phyloP scores from a whole-genome alignment of 2,329 filamentous ascomycete species.

The Colletotrichum lupini region DNA sequence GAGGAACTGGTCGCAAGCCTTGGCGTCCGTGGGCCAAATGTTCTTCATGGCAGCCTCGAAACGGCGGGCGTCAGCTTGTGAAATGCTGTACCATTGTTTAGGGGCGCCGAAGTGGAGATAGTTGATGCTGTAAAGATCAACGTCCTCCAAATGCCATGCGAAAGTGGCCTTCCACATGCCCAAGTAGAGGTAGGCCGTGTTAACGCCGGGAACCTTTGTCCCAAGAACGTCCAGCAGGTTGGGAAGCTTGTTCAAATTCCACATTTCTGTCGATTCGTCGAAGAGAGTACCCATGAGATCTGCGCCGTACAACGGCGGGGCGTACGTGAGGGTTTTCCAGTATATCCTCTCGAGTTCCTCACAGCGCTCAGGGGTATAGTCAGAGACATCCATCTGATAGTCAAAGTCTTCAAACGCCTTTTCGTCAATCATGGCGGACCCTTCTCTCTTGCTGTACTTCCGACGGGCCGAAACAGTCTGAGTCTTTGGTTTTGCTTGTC shows the following conservation, averaged over 20 bases:
- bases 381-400: conserved; percentile 87
- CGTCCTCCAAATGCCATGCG: conserved; percentile 98
- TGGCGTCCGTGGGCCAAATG: conserved; percentile 94
- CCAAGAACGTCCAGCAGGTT: conserved; percentile 95
- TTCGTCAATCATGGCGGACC: conserved; percentile 85
- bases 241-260: conserved; percentile 95
- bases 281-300: conserved; percentile 97
- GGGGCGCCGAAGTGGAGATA: conserved; percentile 98
- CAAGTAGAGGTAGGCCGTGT: conserved; percentile 96
- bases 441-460: conserved; percentile 85
- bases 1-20: conserved; percentile 94
- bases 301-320: conserved; percentile 92
- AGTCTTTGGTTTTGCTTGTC: conserved; percentile 66
- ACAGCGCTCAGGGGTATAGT: conserved; percentile 91
- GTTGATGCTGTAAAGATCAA: conserved; percentile 99
- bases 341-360: conserved; percentile 95
- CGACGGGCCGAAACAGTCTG: conserved; percentile 87
- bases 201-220: conserved; percentile 96
- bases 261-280: conserved; percentile 82
- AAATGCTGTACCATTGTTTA: conserved; percentile 99
- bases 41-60: conserved; percentile 97
- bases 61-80: conserved; percentile 89
- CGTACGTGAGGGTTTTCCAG: conserved; percentile 97
- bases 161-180: conserved; percentile 99
- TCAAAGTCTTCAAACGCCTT: conserved; percentile 91